Evolutionary conservation across 352 stramenopile genomes (phyloP).

Genomic region (Globisporangium takayamanum): DNA sequence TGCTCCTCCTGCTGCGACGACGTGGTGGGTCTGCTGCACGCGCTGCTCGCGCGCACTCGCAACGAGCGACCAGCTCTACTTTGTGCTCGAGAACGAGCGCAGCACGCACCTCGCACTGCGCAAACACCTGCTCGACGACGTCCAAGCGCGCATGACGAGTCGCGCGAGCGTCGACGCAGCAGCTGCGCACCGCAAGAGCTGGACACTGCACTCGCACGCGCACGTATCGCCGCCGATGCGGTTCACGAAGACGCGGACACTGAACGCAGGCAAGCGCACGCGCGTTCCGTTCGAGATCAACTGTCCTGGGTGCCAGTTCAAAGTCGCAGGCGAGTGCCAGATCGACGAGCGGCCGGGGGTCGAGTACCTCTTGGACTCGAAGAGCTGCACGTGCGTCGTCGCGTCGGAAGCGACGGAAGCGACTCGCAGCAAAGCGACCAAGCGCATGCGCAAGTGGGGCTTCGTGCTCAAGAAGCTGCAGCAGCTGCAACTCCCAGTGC

Average conservation of each 20-base stretch:
- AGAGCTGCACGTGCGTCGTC: slow-evolving; percentile 31
- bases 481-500: slow-evolving; percentile 19
- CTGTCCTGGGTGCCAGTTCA: slow-evolving; percentile 38
- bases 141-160: neutral
- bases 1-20: neutral
- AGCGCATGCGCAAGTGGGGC: slow-evolving; percentile 27
- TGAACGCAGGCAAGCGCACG: slow-evolving; percentile 26
- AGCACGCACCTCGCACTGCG: slow-evolving; percentile 12
- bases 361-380: slow-evolving; percentile 49
- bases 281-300: slow-evolving; percentile 48
- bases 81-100: slow-evolving; percentile 15
- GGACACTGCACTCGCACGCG: slow-evolving; percentile 23
- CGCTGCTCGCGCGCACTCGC: slow-evolving; percentile 10
- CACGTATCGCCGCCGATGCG: slow-evolving; percentile 23
- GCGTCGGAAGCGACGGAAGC: slow-evolving; percentile 4
- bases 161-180: too few species aligned
- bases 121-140: slow-evolving; percentile 13
- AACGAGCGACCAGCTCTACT: slow-evolving; percentile 8
- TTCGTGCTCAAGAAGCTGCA: slow-evolving; percentile 28
- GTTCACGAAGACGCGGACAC: slow-evolving; percentile 46
- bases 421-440: neutral
- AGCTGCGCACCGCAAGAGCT: slow-evolving; percentile 13
- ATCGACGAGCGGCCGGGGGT: slow-evolving; percentile 33
- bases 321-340: slow-evolving; percentile 44
- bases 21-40: slow-evolving; percentile 12